Conservation (phyloP, 306 rosid species). For the Fragaria nilgerrensis region DNA sequence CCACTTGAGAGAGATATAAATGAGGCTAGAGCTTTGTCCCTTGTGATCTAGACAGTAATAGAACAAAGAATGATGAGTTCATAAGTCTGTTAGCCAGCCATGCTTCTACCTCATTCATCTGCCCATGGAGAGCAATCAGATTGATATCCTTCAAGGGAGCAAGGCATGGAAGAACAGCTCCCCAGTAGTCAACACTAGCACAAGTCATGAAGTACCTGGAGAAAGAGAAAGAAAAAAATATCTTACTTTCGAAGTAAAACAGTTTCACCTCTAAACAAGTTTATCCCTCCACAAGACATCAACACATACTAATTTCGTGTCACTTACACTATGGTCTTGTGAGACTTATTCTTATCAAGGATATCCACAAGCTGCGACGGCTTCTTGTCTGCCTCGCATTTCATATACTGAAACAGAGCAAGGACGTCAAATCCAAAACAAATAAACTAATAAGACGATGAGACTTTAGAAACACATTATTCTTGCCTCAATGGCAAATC, state of each 20-base stretch:
- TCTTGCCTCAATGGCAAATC: conserved; percentile 69
- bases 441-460: conserved; percentile 7
- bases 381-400: conserved; percentile 82
- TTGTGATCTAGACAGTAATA: conserved; percentile 44
- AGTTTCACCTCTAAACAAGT: neutral
- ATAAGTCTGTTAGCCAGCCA: conserved; percentile 3
- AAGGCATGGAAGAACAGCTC: conserved; percentile 78
- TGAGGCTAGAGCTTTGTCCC: conserved; percentile 83
- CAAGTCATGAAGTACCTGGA: conserved; percentile 95
- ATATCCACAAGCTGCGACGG: conserved; percentile 82
- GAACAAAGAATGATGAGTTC: neutral
- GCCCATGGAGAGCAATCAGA: conserved; percentile 75
- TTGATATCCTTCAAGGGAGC: conserved; percentile 56
- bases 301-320: neutral
- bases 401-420: conserved; percentile 58
- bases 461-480: neutral
- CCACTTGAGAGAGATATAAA: conserved; percentile 83
- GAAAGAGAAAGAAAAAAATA: conserved; percentile 14
- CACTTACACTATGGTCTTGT: conserved; percentile 78
- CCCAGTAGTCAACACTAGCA: conserved; percentile 93
- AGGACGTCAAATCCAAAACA: conserved; percentile 24
- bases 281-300: neutral
- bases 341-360: conserved; percentile 58
- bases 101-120: conserved; percentile 80
- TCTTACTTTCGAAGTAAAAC: conserved; percentile 9